Evolutionary conservation across 768 basidiomycete genomes (phyloP), one percentile per base, ranked within the genome.

Genomic region (Hypholoma fasciculare): DNA sequence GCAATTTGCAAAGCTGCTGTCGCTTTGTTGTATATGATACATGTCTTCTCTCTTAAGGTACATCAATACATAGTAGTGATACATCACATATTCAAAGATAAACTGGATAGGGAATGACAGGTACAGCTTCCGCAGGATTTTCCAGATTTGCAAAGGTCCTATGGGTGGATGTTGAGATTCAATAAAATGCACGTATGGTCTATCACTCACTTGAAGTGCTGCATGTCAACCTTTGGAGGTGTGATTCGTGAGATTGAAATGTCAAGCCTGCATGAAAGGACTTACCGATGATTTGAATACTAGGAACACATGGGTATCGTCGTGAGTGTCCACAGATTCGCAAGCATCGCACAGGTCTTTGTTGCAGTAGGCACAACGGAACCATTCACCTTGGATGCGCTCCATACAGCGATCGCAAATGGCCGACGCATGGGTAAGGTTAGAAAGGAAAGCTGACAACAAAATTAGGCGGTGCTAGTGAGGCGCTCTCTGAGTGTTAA

Each of bases 261-360:
- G 8, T 19, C 20, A 37, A 16, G n/a, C 13, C 46, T 47, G 43
- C 13, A 44, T 42, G 17, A 44, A 27, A 51, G 19, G 20, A 70
- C 82, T 71, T 61, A 93, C 92, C 42, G 79, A 76, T 1, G 92
- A 85, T 71, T 98, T 98, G 76, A 97, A 89, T 7, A 91, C 90
- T 36, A 96, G 77, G 71, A 95, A 98, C 43, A 93, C 72, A 67
- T 96, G 95, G 1, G 83, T 85, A 58, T 83, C 78, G 63, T 95
- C 83, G 67, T 97, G 95, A 46, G 89, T 88, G 66, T 93, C 93
- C 26, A 90, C 74, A 47, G 75, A 79, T 70, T 95, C 90, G 65
- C 95, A 96, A 30, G 81, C 81, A 42, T 86, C 85, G 72, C 96
- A 97, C n/a, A 96, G 75, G 69, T 98, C 96, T 63, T 83, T 87